Evolutionary conservation across 1,139 yeast species (phyloP).

Genomic region (Meyerozyma athensensis): DNA sequence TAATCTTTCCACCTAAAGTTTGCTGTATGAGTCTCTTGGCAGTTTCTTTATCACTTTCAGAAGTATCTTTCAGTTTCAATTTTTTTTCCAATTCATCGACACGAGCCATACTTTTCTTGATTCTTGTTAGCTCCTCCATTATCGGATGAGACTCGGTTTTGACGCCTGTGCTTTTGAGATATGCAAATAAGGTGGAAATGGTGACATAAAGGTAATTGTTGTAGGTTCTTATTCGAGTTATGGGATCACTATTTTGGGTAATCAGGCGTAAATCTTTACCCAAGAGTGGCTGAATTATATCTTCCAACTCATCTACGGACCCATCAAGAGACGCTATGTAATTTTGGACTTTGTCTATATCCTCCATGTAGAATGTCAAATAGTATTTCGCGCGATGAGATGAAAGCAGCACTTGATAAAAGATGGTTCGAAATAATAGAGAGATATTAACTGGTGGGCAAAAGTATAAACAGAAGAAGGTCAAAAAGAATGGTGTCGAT

Average conservation of each 20-base stretch:
- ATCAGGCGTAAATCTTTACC: conserved; percentile 32
- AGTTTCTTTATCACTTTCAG: conserved; percentile 25
- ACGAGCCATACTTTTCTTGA: conserved; percentile 64
- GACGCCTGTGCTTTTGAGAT: conserved; percentile 56
- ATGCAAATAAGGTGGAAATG: conserved; percentile 47
- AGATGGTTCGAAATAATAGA: conserved; percentile 48
- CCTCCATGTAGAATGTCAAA: conserved; percentile 30
- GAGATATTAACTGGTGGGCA: conserved; percentile 87
- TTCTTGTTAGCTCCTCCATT: conserved; percentile 65
- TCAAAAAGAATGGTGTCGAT: conserved; percentile 63
- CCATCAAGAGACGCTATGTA: conserved; percentile 26
- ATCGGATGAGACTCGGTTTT: conserved; percentile 58
- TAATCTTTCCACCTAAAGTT: conserved; percentile 36
- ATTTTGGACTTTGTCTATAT: conserved; percentile 28
- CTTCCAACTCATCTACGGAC: conserved; percentile 26
- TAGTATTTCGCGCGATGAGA: conserved; percentile 3
- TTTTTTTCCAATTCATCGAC: conserved; percentile 40
- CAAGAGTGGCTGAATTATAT: conserved; percentile 29
- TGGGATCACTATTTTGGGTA: conserved; percentile 24
- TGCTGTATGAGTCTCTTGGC: conserved; percentile 42
- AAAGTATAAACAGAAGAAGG: conserved; percentile 63
- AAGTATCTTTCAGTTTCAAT: conserved; percentile 11
- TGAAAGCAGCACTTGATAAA: conserved; percentile 5
- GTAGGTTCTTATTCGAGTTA: conserved; percentile 33
- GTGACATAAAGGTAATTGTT: conserved; percentile 42